These are phyloP conservation scores for Begonia loranthoides DNA, from an alignment of 306 rosid genomes.

Conservation along the genomic window DNA sequence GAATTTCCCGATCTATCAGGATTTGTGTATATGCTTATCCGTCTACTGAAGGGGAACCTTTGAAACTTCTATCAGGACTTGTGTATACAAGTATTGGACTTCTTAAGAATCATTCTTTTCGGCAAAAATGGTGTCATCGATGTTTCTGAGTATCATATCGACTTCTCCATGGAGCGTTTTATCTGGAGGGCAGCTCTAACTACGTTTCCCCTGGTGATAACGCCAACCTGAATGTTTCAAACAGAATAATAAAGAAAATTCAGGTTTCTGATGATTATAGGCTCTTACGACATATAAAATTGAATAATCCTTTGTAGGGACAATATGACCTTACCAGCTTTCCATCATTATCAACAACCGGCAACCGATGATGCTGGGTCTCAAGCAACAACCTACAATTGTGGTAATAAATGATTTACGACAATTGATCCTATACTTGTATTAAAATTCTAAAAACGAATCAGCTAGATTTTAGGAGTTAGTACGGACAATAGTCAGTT, in stretches of 20 bases:
- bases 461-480: no score
- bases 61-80: no score
- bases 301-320: background rate
- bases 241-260: conserved; percentile 18
- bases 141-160: conserved; percentile 8
- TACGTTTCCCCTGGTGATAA: conserved; percentile 77
- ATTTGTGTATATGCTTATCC: no score
- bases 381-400: conserved; percentile 65
- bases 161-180: conserved; percentile 37
- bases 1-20: no score
- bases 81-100: no score
- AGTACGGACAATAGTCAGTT: no score
- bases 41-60: no score
- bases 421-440: background rate
- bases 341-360: conserved; percentile 71
- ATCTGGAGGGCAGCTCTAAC: conserved; percentile 82
- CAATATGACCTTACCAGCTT: conserved; percentile 46
- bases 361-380: conserved; percentile 78
- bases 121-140: no score
- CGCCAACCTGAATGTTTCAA: conserved; percentile 51
- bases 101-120: no score
- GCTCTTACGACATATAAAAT: background rate
- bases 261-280: conserved; percentile 3
- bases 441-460: background rate
- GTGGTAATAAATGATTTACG: background rate